Evolutionary conservation across 169 alveolate species (phyloP), one percentile per base, ranked within the genome.

Genomic region (Pseudocohnilembus persalinus): DNA sequence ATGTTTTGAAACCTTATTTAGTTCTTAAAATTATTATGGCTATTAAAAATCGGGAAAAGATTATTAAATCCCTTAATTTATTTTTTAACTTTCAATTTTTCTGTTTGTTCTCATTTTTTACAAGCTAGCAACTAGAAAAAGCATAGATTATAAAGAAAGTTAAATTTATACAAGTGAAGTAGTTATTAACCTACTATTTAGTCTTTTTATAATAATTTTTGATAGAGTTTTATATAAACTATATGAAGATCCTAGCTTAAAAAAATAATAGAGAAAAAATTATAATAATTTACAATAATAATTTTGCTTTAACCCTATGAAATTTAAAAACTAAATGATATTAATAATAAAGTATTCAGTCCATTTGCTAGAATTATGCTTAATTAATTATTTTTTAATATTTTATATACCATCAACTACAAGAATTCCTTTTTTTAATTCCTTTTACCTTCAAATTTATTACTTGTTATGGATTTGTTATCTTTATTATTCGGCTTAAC

Each of bases 41-140:
- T n/a, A n/a, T n/a, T n/a, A 82, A 1, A 92, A 92, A 31, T 91
- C 92, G 15, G 95, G 95, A 73, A 87, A 88, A 77, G 91, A 87
- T 33, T 89, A 65, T 75, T 89, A 85, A 49, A 74, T 83, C 0
- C 89, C 83, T 0, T 72, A 82, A 28, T 92, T 92, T 85, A 74
- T 85, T 31, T 49, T 85, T 64, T 80, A 78, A 11, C 81, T 92
- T 4, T n/a, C 89, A 0, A 81, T 88, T 49, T 77, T 92, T 16
- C 31, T 92, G 0, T 92, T 83, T 76, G 34, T 82, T 33, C 65
- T 92, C 0, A 35, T 92, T 74, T 92, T 89, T 87, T 89, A 84
- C 68, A 49, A 49, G 68, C 26, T 49, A 20, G 20, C 20, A 20
- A 49, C 68, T 4, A 4, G 68, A 20, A 49, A 49, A 20, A 49